Evolutionary conservation across 1,284 basidiomycete species (phyloP), one percentile per base, ranked within the genome.

Genomic region (Mycena sp.): DNA sequence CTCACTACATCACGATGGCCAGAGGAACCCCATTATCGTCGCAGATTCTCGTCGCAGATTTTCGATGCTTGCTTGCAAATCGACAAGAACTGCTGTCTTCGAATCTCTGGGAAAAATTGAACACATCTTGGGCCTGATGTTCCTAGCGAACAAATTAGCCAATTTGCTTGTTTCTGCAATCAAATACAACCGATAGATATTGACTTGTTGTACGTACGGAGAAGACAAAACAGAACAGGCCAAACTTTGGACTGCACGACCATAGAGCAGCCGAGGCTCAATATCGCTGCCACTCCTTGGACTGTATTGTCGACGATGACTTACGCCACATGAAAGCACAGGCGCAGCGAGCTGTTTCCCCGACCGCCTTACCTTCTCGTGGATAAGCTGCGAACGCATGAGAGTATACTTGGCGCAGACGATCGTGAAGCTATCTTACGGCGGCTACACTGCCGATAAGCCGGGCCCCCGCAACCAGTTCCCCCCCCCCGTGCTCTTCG

Each of bases 271-370:
- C 59, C 43, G n/a, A 54, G 58, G 3, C 1, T 45, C 30, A 61
- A 23, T 58, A 87, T 79, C 67, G 78, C 74, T 32, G 80, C 85
- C 21, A 90, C 92, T 4, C 89, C 85, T 14, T 81, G 76, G 2
- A 93, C 85, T 92, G 95, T 95, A 62, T 84, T 83, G 21, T 94
- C 91, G 40, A 95, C 83, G 70, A 96, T 95, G 53, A 83, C 79
- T 21, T 45, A 45, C 14, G 21, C 7, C 6, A 4, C 14, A 16
- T 16, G 4, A 23, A 23, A 26, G 43, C 25, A n/a, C 21, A 19
- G n/a, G 43, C 23, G 19, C 11, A 45, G 11, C 14, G 4, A 9
- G 4, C 7, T 6, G 10, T 9, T 35, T 35, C 7, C 32, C 32
- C 14, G 14, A 12, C 32, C 32, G 9, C 21, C 41, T 23, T 38